Conservation (phyloP, 257 asterid genomes). For the Solanum chilense region DNA sequence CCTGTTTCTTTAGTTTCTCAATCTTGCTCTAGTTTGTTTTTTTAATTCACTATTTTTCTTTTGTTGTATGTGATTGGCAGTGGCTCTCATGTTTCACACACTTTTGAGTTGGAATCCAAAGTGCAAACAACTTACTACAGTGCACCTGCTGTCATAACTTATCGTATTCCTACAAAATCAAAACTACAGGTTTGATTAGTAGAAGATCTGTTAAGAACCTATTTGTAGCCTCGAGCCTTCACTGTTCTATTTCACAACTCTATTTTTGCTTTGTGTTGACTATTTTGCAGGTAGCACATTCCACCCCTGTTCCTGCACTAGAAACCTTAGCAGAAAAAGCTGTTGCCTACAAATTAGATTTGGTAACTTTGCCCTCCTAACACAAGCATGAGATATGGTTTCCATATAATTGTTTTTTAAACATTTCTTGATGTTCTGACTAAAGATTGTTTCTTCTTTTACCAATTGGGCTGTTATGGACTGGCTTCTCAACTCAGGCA, state of each 20-base stretch:
- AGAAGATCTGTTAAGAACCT: neutral
- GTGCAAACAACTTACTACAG: slow-evolving; percentile 45
- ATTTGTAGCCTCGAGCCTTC: neutral
- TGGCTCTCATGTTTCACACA: slow-evolving; percentile 54
- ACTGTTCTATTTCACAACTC: neutral
- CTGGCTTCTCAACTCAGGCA: slow-evolving; percentile 27
- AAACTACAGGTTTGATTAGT: slow-evolving; percentile 36
- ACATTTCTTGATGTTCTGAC: slow-evolving; percentile 13
- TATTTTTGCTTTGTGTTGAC: neutral
- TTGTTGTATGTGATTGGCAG: slow-evolving; percentile 18
- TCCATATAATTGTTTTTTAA: neutral
- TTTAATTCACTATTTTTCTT: neutral
- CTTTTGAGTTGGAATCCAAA: slow-evolving; percentile 52
- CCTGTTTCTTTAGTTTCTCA: neutral
- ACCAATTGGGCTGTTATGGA: slow-evolving; percentile 6
- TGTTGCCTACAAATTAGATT: slow-evolving; percentile 12
- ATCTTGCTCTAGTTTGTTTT: neutral
- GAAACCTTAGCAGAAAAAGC: slow-evolving; percentile 30
- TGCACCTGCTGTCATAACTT: slow-evolving; percentile 52
- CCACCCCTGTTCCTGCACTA: slow-evolving; percentile 50
- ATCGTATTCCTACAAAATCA: slow-evolving; percentile 32
- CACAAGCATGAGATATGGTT: neutral
- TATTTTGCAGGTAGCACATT: slow-evolving; percentile 48
- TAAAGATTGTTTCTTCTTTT: neutral
- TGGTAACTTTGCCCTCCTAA: slow-evolving; percentile 23